Evolutionary conservation across 768 basidiomycete genomes (phyloP), one percentile per base, ranked within the genome.

Genomic region (Calocera viscosa): DNA sequence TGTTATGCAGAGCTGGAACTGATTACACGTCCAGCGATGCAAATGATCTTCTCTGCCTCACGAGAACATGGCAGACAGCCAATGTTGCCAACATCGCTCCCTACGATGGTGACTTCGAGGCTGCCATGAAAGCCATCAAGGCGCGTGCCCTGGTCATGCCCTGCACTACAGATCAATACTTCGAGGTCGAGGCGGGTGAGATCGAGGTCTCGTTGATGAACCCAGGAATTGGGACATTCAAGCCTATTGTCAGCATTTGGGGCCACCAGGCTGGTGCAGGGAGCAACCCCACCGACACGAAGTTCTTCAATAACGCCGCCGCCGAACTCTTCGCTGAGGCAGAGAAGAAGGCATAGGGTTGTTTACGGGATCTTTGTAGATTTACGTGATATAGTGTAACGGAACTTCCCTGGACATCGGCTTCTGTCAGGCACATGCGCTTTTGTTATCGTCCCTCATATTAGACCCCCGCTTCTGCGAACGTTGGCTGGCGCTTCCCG

Each of bases 151-250:
- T 66, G 22, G 49, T 68, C 49, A 65, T 68, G 64, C 67, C 67
- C 10, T 49, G 43, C 47, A 66, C 41, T 35, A 68, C 67, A 3
- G 67, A 68, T 47, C 49, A 65, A n/a, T 68, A 68, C 49, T 68
- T 68, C 40, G 53, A 60, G 30, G 64, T 65, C 3, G 49, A 49
- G 19, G 41, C 49, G n/a, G n/a, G 30, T 28, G 65, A 66, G 43
- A 33, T 66, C 41, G 41, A 28, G 30, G 53, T 60, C 28, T 66
- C 65, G 1, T 33, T 66, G 35, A 43, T 34, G n/a, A 49, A 26
- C 8, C 40, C 40, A 2, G 65, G 49, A 10, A 43, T 43, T 22
- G 65, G 41, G 26, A 49, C 30, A 12, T 43, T 49, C 17, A 49
- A 32, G 26, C 65, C 65, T 2, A 66, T 66, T 1, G 41, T 49